A percentile compares a stretch with the other conserved stretches of the same genome.
These are phyloP conservation scores for Calocybe gangraenosa DNA, from an alignment of 768 basidiomycete species.

Conservation along the genomic window DNA sequence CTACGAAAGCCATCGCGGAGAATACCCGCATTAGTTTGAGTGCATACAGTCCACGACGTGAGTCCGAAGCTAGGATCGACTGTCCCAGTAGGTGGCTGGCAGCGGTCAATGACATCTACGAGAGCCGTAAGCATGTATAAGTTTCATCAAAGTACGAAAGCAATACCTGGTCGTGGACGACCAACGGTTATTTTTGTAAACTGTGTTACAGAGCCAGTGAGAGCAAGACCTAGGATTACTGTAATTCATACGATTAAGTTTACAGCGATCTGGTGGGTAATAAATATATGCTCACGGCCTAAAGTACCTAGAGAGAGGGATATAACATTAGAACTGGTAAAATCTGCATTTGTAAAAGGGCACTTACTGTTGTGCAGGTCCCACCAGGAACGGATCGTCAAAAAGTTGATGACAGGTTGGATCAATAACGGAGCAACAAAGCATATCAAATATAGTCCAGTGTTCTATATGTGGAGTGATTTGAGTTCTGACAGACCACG, in stretches of 20 bases:
- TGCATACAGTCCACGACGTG: conserved; percentile 75
- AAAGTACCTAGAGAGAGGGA: conserved; percentile 29
- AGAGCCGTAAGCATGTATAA: conserved; percentile 1
- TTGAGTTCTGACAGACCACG: conserved; percentile 2
- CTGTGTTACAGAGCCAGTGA: conserved; percentile 82
- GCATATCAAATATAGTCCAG: conserved; percentile 47
- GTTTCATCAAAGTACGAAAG: neutral
- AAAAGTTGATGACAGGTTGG: conserved; percentile 62
- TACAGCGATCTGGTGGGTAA: neutral
- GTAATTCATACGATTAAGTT: conserved; percentile 1
- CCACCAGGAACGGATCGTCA: conserved; percentile 84
- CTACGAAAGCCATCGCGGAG: conserved; percentile 86
- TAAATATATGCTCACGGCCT: conserved; percentile 29
- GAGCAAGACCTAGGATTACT: conserved; percentile 71
- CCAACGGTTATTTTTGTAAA: conserved; percentile 85
- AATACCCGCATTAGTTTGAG: conserved; percentile 52
- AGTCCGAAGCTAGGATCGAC: conserved; percentile 70
- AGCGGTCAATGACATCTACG: conserved; percentile 63
- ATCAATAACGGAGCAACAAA: conserved; percentile 66
- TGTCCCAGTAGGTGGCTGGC: conserved; percentile 62
- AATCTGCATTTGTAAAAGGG: conserved; percentile 5
- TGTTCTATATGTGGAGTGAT: conserved; percentile 27
- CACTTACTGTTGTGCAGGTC: conserved; percentile 71
- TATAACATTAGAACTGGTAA: conserved; percentile 1
- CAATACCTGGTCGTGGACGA: conserved; percentile 77